phyloP scores from a whole-genome alignment of 148 eudicot species.

The Simmondsia chinensis region DNA sequence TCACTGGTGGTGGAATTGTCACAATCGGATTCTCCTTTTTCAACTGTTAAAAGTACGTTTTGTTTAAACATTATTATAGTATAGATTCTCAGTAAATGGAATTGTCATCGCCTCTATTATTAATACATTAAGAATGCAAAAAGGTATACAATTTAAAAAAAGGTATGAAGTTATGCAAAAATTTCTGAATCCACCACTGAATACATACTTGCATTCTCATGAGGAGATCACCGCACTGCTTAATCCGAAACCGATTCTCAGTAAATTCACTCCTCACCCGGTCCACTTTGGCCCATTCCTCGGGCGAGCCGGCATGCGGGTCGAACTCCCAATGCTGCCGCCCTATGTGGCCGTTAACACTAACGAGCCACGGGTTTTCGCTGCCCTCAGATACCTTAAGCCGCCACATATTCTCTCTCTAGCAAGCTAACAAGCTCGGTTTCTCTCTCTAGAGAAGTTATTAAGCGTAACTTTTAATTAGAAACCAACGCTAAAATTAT shows the following conservation, averaged over 20 bases:
- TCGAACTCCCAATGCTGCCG: slow-evolving; percentile 51
- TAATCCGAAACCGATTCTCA: slow-evolving; percentile 15
- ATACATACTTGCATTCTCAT: slow-evolving; percentile 32
- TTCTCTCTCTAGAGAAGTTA: no score
- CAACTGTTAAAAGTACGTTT: slow-evolving; percentile 12
- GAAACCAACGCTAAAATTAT: no score
- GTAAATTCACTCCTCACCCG: slow-evolving; percentile 24
- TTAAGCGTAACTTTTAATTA: no score
- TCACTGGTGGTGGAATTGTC: slow-evolving; percentile 23
- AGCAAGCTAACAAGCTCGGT: no score
- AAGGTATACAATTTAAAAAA: background rate
- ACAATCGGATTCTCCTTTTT: slow-evolving; percentile 30
- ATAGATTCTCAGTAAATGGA: background rate
- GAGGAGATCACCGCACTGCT: slow-evolving; percentile 31
- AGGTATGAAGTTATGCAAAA: no score
- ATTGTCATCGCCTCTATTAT: slow-evolving; percentile 5
- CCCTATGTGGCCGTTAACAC: slow-evolving; percentile 33
- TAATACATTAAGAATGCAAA: slow-evolving; percentile 7
- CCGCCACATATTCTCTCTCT: slow-evolving; percentile 31
- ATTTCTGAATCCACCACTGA: no score
- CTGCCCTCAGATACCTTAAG: slow-evolving; percentile 32
- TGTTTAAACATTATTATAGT: background rate
- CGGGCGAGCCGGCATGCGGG: slow-evolving; percentile 29
- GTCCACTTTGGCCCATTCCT: slow-evolving; percentile 31
- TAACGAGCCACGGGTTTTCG: slow-evolving; percentile 21